Base-by-base conservation (phyloP, 495 filamentous ascomycete genomes). In the Filosporella fistucella region DNA sequence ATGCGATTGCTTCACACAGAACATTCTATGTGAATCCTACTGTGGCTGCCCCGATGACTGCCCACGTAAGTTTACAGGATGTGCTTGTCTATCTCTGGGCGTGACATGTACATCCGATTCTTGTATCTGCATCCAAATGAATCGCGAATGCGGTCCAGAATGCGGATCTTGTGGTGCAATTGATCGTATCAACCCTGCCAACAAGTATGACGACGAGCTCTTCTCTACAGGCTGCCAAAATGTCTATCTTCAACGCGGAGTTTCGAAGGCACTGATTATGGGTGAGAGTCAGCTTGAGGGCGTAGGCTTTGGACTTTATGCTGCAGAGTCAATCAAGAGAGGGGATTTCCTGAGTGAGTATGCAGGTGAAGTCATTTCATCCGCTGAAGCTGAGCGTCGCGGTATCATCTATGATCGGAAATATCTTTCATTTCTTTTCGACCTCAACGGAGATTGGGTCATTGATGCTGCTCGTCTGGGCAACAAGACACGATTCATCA, bases 341-440 rank as follows among this genome's bases (percentile, higher is more conserved):
- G 73, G 77, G 23, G 76, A 79, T 23, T 86, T 77, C 52, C 59
- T 89, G 17, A 81, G 83, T 18, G 85, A 89, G 60, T 88, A 89
- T 57, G 78, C 78, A 21, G 85, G 85, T 18, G 85, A 89, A 52
- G 51, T 56, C 5, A 78, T 88, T 28, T 78, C 77, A 1, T 68
- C 71, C 25, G 68, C 74, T 23, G 85, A 89, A 59, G 75, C 75
- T 0, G 78, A 85, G 6, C 74, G 85, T 1, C 73, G 85, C 12
- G 78, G 78, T 22, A 74, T 77, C 9, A 76, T 87, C 24, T 82
- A 87, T 47, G 74, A 82, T 34, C 66, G 74, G 28, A 71, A 71
- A 24, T 74, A 72, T 46, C 68, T 76, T 0, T 83, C 74, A 10
- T 89, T 86, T 51, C 68, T 85, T 3, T 89, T 88, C 52, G 76